Evolutionary conservation across 1,284 basidiomycete genomes (phyloP).

Genomic region (Ceratobasidium sp.): DNA sequence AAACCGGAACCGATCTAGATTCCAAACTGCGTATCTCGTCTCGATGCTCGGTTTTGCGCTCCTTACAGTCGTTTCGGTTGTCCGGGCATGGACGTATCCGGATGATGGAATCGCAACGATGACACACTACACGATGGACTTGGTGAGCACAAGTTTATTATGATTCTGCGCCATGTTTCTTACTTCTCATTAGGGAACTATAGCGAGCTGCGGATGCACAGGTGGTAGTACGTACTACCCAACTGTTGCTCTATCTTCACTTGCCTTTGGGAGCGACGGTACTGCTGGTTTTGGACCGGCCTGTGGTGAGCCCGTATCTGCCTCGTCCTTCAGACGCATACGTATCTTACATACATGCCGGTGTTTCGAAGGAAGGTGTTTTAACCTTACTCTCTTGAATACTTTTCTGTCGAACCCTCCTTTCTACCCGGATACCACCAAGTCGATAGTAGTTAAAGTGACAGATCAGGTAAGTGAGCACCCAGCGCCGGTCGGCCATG

Average conservation of each 20-base stretch:
- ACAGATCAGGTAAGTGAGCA: conserved; percentile 39
- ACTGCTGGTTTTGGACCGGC: conserved; percentile 69
- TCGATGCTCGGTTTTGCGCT: not conserved
- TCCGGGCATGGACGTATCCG: conserved; percentile 27
- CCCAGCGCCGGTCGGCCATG: not conserved
- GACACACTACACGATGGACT: conserved; percentile 36
- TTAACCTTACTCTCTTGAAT: conserved; percentile 76
- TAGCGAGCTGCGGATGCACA: conserved; percentile 68
- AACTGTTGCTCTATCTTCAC: conserved; percentile 77
- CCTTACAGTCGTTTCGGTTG: not conserved
- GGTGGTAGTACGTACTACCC: conserved; percentile 74
- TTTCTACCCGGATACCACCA: conserved; percentile 69
- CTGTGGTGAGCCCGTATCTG: conserved; percentile 57
- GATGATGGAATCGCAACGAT: conserved; percentile 36
- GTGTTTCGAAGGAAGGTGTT: conserved; percentile 64
- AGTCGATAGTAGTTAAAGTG: conserved; percentile 62
- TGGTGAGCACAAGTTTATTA: conserved; percentile 1
- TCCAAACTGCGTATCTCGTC: not conserved
- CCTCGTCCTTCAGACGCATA: not conserved
- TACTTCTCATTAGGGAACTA: conserved; percentile 1
- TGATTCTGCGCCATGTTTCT: not conserved
- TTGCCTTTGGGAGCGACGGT: conserved; percentile 76
- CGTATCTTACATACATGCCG: not conserved
- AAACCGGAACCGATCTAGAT: conserved; percentile 8
- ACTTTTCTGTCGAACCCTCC: conserved; percentile 72